Percentiles rank a stretch among this genome's conserved stretches.
These are phyloP conservation scores for Pisolithus orientalis DNA, from an alignment of 768 basidiomycete species.

Conservation along the genomic window DNA sequence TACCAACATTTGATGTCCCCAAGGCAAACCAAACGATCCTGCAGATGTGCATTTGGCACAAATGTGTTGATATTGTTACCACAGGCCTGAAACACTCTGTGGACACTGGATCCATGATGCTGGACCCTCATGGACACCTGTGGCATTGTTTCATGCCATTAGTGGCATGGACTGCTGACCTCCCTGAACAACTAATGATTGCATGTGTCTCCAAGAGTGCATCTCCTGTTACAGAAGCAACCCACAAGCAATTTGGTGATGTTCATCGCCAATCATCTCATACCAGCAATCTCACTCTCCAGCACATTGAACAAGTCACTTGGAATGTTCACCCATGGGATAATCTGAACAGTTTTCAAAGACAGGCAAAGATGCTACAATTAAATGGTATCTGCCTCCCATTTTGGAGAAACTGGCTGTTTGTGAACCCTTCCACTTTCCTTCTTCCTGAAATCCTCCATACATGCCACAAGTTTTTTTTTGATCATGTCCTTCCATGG, in stretches of 20 bases:
- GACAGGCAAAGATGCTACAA: no score
- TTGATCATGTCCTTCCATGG: neutral
- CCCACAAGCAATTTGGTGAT: no score
- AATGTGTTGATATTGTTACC: conserved; percentile 26
- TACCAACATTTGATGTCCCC: conserved; percentile 19
- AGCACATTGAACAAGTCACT: neutral
- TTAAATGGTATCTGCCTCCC: no score
- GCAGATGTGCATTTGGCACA: conserved; percentile 20
- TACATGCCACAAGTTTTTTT: neutral
- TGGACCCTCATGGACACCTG: conserved; percentile 11
- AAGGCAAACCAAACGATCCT: conserved; percentile 18
- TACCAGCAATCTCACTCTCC: neutral
- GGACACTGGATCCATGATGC: conserved; percentile 19
- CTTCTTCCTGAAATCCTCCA: neutral
- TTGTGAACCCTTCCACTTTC: neutral
- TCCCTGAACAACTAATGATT: no score
- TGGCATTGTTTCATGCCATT: neutral
- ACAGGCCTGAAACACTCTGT: conserved; percentile 24
- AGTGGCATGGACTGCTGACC: neutral
- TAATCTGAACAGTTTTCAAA: neutral
- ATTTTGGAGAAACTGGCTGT: neutral
- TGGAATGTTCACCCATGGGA: neutral
- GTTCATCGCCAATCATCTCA: neutral
- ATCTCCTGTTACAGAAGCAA: no score
- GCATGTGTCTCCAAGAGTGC: no score